Evolutionary conservation across 164 flowering plant species (phyloP).

Genomic region (Liriodendron chinense): DNA sequence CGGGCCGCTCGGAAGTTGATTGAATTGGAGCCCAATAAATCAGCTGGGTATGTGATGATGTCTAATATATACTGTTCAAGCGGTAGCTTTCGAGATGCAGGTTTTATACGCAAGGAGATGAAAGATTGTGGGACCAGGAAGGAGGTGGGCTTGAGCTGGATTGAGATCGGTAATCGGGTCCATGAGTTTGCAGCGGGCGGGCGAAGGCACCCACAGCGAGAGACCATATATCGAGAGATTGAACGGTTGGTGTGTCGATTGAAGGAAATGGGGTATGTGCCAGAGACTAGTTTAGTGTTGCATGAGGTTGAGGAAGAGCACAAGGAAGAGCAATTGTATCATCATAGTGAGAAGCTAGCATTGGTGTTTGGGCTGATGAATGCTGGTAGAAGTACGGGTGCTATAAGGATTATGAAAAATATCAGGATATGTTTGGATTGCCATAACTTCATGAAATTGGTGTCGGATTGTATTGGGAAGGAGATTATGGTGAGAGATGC

Average conservation of each 20-base stretch:
- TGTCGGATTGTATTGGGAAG: conserved; percentile 44
- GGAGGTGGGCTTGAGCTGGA: conserved; percentile 86
- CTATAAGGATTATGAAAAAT: conserved; percentile 65
- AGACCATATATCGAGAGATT: conserved; percentile 34
- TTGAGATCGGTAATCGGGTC: conserved; percentile 50
- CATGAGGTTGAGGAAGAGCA: conserved; percentile 68
- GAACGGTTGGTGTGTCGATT: conserved; percentile 35
- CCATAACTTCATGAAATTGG: conserved; percentile 72
- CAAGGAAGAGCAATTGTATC: conserved; percentile 58
- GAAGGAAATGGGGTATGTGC: conserved; percentile 62
- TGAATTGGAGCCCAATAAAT: conserved; percentile 58
- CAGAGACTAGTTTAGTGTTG: conserved; percentile 53
- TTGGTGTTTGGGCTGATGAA: conserved; percentile 53
- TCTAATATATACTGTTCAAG: conserved; percentile 57
- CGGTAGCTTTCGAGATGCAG: conserved; percentile 53
- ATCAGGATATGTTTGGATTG: conserved; percentile 73
- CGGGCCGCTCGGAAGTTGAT: conserved; percentile 47
- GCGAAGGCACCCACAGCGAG: conserved; percentile 40
- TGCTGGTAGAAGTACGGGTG: conserved; percentile 5
- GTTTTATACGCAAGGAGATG: conserved; percentile 55
- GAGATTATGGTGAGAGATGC: conserved; percentile 76
- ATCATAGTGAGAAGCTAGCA: conserved; percentile 85
- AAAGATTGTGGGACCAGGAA: conserved; percentile 46
- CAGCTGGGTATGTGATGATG: conserved; percentile 59
- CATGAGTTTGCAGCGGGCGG: conserved; percentile 86